Evolutionary conservation across 768 basidiomycete species (phyloP).

Genomic region (Leccinum imitatum): DNA sequence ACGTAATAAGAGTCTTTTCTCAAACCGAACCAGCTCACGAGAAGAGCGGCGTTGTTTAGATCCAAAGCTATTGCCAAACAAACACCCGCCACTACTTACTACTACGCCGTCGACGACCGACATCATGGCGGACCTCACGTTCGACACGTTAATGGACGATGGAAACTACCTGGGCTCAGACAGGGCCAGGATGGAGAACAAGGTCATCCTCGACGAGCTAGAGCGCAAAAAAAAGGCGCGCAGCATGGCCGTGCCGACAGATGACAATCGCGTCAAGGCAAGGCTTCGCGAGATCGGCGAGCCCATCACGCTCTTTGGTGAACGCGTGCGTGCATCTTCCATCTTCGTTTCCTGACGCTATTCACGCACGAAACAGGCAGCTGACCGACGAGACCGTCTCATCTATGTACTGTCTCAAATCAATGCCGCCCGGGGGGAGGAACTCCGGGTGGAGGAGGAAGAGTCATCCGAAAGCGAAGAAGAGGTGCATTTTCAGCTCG

Average conservation of each 20-base stretch:
- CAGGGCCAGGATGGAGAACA: conserved; percentile 75
- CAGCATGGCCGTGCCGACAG: conserved; percentile 92
- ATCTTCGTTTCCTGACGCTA: conserved; percentile 4
- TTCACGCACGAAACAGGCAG: conserved; percentile 57
- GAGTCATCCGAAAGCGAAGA: conserved; percentile 72
- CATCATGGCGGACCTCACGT: conserved; percentile 71
- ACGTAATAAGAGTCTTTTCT: conserved; percentile 25
- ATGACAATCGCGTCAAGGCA: conserved; percentile 90
- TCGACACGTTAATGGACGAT: conserved; percentile 77
- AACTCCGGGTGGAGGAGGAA: conserved; percentile 70
- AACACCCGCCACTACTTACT: conserved; percentile 16
- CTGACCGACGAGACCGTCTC: conserved; percentile 93
- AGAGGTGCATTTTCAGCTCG: conserved; percentile 47
- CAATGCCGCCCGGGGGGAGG: conserved; percentile 82
- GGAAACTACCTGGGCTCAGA: conserved; percentile 73
- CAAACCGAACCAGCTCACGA: not conserved
- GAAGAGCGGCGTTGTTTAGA: conserved; percentile 28
- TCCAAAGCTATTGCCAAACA: conserved; percentile 36
- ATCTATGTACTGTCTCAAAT: conserved; percentile 95
- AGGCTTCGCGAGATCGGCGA: conserved; percentile 91
- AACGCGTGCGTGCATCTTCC: conserved; percentile 69
- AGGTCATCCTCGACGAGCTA: conserved; percentile 90
- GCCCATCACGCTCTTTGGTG: conserved; percentile 96
- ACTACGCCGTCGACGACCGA: not conserved
- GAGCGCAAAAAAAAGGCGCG: conserved; percentile 96